Percentiles rank a stretch among this genome's conserved stretches.
Conservation (phyloP, 75 land plant genomes). For the Pinus albicaulis region DNA sequence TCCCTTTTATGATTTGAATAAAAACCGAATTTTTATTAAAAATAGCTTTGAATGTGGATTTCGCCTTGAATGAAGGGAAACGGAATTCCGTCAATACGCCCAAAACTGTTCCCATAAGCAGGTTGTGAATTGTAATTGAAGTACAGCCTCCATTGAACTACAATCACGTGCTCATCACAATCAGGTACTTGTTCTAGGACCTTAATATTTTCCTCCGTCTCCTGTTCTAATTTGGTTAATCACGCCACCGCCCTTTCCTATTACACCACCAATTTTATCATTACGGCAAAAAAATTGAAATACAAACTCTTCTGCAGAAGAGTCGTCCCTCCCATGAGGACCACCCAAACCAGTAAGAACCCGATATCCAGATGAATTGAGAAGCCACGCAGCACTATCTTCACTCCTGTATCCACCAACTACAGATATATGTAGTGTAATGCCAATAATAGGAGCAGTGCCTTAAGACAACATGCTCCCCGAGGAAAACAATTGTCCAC, state of each 20-base stretch:
- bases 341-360: no score
- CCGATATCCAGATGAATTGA: conserved; percentile 22
- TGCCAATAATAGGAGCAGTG: conserved; percentile 24
- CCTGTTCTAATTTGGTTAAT: conserved; percentile 82
- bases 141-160: no score
- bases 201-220: conserved; percentile 78
- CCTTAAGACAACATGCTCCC: conserved; percentile 24
- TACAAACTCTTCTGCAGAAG: conserved; percentile 43
- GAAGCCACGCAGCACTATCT: conserved; percentile 28
- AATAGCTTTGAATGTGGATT: no score
- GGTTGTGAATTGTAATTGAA: no score
- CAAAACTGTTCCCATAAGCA: no score
- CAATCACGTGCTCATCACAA: conserved; percentile 78
- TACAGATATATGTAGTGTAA: conserved; percentile 31
- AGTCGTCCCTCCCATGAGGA: no score
- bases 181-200: conserved; percentile 64
- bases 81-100: no score
- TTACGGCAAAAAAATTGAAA: conserved; percentile 79
- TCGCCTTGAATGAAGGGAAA: no score
- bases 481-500: conserved; percentile 22
- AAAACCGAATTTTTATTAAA: no score
- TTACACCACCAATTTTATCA: conserved; percentile 91
- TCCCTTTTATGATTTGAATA: no score
- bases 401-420: conserved; percentile 49
- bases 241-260: conserved; percentile 86